Percentiles rank a stretch among this genome's conserved stretches.
Evolutionary conservation across 106 monocot genomes (phyloP).

Genomic region (Narthecium ossifragum): DNA sequence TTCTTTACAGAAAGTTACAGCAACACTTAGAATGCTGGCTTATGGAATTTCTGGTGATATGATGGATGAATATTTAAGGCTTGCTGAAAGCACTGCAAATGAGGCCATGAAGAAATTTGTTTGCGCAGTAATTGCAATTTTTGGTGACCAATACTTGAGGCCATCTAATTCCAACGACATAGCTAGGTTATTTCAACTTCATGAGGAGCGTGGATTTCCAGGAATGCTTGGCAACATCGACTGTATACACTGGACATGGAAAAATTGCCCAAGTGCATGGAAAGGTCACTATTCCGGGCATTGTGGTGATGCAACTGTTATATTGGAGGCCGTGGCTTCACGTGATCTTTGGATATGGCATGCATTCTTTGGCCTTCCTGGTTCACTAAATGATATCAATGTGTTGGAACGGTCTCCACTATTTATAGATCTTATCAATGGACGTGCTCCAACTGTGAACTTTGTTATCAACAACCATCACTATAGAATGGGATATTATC

Average conservation of each 20-base stretch:
- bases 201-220: not conserved
- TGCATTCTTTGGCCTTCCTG: constrained; percentile 10
- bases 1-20: too few relatives aligned
- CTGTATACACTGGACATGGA: not conserved
- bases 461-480: not conserved
- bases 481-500: not conserved
- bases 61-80: too few relatives aligned
- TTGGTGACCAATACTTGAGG: too few relatives aligned
- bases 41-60: too few relatives aligned
- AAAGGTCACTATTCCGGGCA: not conserved
- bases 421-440: not conserved
- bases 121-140: too few relatives aligned
- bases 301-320: too few relatives aligned
- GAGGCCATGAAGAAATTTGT: too few relatives aligned
- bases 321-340: not conserved
- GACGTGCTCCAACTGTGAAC: not conserved
- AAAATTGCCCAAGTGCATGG: not conserved
- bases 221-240: not conserved
- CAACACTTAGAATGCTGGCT: too few relatives aligned
- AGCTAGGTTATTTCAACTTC: too few relatives aligned
- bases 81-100: too few relatives aligned
- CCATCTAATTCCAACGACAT: too few relatives aligned
- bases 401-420: not conserved
- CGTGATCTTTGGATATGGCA: constrained; percentile 8
- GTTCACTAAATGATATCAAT: constrained; percentile 6